Evolutionary conservation across 148 eudicot species (phyloP), one percentile per base, ranked within the genome.

Genomic region (Diospyros lotus): DNA sequence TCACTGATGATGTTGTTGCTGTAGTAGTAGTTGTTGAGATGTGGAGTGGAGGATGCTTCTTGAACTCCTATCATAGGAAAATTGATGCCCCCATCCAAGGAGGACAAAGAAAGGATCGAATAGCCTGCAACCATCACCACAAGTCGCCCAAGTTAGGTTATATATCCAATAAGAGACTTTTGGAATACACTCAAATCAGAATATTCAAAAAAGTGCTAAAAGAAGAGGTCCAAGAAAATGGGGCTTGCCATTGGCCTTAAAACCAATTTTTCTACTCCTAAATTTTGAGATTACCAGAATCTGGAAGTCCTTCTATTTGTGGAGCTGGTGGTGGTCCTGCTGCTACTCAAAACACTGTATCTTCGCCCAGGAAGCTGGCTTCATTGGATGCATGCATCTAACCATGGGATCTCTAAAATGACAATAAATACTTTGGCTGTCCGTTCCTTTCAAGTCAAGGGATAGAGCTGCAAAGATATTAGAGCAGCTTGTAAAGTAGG

Each of bases 401-500:
- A 58, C 66, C 71, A 43, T 72, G 76, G 80, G 76, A 69, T 58
- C 10, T 76, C 79, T 2, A 89, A 63, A 77, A 52, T 48, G 79
- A 40, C 63, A 78, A 80, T 61, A 28, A 75, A 75, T 40, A 61
- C 79, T 64, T 69, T 66, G 70, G 81, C 82, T 78, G 63, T 84
- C 66, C 80, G 90, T 88, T 83, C 92, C 97, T 75, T 77, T 91
- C 4, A 84, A 86, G 75, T 93, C 99, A 48, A 79, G 81, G 70
- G 90, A 89, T 80, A 87, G 74, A 82, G 98, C 97, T 73, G 73
- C 86, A 68, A 91, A 81, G 77, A 96, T 91, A 73, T 81, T 93
- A 65, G 83, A 88, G 82, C 90, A 88, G 38, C 93, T 93, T 73
- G 96, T 93, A 68, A 91, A 83, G 72, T 41, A 88, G 62, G 81